Conservation (phyloP, 768 basidiomycete species). For the Psilocybe cubensis region DNA sequence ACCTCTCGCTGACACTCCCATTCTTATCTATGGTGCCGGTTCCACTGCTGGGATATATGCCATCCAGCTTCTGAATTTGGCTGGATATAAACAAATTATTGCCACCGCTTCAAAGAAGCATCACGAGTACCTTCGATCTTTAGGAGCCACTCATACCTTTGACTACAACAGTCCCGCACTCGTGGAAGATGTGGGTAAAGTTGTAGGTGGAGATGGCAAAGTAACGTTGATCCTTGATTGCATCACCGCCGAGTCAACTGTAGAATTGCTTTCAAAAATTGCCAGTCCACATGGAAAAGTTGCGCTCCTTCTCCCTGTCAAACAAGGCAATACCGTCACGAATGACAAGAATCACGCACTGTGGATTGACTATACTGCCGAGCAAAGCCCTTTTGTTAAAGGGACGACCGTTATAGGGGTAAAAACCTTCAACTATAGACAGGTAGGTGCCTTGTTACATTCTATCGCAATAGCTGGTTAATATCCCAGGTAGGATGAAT, state of each 20-base stretch:
- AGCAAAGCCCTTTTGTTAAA: constrained; percentile 40
- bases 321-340: constrained; percentile 42
- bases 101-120: constrained; percentile 44
- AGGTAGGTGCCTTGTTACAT: constrained; percentile 30
- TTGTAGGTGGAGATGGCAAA: constrained; percentile 36
- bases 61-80: constrained; percentile 41
- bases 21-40: constrained; percentile 50
- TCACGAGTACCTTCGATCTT: constrained; percentile 38
- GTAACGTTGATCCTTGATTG: constrained; percentile 40
- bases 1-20: constrained; percentile 32
- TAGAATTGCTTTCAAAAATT: constrained; percentile 39
- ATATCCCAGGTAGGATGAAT: constrained; percentile 35
- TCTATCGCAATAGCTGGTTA: background rate
- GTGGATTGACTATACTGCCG: constrained; percentile 34
- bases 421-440: constrained; percentile 42
- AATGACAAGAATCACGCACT: constrained; percentile 31
- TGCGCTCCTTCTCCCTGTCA: constrained; percentile 50
- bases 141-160: constrained; percentile 44
- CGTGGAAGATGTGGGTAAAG: constrained; percentile 35
- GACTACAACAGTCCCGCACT: constrained; percentile 44
- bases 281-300: constrained; percentile 40
- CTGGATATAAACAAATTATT: constrained; percentile 46
- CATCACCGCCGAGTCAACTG: constrained; percentile 38
- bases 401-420: constrained; percentile 40
- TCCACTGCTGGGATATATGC: constrained; percentile 42